Evolutionary conservation across 306 rosid genomes (phyloP).

Genomic region (Potentilla sterilis): DNA sequence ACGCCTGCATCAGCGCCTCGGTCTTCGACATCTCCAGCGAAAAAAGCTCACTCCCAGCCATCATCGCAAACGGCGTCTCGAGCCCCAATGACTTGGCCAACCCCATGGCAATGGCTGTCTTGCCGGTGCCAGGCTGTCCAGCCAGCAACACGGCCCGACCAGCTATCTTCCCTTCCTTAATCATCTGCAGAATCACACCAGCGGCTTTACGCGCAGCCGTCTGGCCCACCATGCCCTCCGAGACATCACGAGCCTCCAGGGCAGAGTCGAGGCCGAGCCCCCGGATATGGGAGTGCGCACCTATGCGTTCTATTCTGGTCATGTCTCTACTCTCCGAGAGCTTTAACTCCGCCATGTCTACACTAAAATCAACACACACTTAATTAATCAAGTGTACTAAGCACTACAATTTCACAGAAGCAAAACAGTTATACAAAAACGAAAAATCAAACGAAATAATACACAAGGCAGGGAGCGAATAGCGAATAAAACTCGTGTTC

Average conservation of each 20-base stretch:
- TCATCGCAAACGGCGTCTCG: slow-evolving; percentile 94
- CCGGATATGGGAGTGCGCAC: slow-evolving; percentile 97
- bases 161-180: slow-evolving; percentile 83
- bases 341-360: slow-evolving; percentile 54
- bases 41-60: slow-evolving; percentile 92
- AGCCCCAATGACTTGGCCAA: slow-evolving; percentile 96
- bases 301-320: slow-evolving; percentile 96
- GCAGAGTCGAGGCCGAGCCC: slow-evolving; percentile 94
- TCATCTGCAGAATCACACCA: slow-evolving; percentile 91
- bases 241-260: slow-evolving; percentile 72
- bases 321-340: slow-evolving; percentile 88
- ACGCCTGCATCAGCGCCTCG: slow-evolving; percentile 84
- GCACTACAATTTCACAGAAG: no score
- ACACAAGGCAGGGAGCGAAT: no score
- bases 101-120: slow-evolving; percentile 99
- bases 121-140: slow-evolving; percentile 95
- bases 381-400: no score
- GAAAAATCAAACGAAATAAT: no score
- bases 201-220: slow-evolving; percentile 86
- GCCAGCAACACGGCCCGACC: slow-evolving; percentile 90
- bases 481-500: no score
- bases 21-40: slow-evolving; percentile 95
- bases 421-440: no score
- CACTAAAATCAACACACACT: no score
- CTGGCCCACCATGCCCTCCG: slow-evolving; percentile 99